phyloP scores from a whole-genome alignment of 2,329 filamentous ascomycete genomes.

The Monosporascus sp. region DNA sequence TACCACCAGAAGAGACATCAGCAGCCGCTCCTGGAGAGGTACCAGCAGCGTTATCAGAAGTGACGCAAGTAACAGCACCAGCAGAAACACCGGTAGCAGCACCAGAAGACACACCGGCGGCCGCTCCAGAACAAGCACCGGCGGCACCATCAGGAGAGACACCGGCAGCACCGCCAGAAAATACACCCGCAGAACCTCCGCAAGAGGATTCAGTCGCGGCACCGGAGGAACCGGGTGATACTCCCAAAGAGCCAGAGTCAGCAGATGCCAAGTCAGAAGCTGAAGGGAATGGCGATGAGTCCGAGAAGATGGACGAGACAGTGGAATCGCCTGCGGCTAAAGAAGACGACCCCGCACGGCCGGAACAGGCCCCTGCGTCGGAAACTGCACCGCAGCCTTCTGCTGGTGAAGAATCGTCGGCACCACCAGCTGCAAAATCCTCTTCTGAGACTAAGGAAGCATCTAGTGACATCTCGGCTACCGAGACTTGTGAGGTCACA shows the following conservation, averaged over 20 bases:
- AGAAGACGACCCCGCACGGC: neutral
- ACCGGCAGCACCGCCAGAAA: neutral
- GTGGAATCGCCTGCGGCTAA: constrained; percentile 8
- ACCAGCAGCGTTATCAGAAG: neutral
- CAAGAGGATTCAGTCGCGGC: neutral
- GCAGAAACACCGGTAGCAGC: neutral
- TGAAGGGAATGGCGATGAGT: neutral
- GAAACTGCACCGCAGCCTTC: neutral
- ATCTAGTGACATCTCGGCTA: neutral
- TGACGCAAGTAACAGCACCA: neutral
- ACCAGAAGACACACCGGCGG: neutral
- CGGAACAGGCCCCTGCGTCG: neutral
- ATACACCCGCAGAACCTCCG: neutral
- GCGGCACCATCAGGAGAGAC: no score
- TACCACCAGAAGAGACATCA: neutral
- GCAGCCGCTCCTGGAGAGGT: neutral
- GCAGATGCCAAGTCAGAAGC: neutral
- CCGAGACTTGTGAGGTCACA: neutral
- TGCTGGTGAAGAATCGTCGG: neutral
- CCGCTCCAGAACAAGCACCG: no score
- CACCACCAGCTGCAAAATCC: neutral
- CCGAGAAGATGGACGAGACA: constrained; percentile 2
- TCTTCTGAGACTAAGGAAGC: neutral
- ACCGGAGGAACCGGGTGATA: neutral
- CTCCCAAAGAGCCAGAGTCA: neutral